These are phyloP conservation scores for Backusella macrospora DNA, from an alignment of 192 early-diverging fungal genomes.

Conservation along the genomic window DNA sequence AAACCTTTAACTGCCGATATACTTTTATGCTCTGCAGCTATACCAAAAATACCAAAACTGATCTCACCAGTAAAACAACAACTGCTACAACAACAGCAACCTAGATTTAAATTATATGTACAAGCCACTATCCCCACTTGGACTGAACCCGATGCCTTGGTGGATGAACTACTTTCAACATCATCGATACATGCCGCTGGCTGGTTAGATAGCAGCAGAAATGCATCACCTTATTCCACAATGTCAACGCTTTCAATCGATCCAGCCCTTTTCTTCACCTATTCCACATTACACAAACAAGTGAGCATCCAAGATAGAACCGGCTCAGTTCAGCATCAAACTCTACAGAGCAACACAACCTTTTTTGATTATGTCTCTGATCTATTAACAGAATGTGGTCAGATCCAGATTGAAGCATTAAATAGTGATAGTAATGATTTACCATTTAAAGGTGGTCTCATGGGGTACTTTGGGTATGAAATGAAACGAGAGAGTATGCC, in stretches of 20 bases:
- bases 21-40: neutral
- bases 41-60: neutral
- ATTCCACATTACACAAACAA: conserved; percentile 40
- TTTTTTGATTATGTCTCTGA: conserved; percentile 75
- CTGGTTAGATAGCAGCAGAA: conserved; percentile 70
- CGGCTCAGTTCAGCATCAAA: neutral
- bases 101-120: conserved; percentile 6
- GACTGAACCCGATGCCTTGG: conserved; percentile 27
- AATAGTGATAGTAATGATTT: conserved; percentile 14
- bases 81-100: neutral
- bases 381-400: neutral
- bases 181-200: neutral
- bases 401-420: neutral
- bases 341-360: conserved; percentile 29
- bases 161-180: conserved; percentile 30
- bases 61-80: neutral
- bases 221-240: conserved; percentile 35
- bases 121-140: conserved; percentile 26
- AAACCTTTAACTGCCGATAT: neutral
- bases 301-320: neutral
- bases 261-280: conserved; percentile 33
- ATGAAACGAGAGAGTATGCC: conserved; percentile 84
- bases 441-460: conserved; percentile 81
- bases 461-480: conserved; percentile 94
- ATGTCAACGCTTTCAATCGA: conserved; percentile 29